phyloP scores from a whole-genome alignment of 371 early-diverging fungal species.

The Zychaea mexicana region DNA sequence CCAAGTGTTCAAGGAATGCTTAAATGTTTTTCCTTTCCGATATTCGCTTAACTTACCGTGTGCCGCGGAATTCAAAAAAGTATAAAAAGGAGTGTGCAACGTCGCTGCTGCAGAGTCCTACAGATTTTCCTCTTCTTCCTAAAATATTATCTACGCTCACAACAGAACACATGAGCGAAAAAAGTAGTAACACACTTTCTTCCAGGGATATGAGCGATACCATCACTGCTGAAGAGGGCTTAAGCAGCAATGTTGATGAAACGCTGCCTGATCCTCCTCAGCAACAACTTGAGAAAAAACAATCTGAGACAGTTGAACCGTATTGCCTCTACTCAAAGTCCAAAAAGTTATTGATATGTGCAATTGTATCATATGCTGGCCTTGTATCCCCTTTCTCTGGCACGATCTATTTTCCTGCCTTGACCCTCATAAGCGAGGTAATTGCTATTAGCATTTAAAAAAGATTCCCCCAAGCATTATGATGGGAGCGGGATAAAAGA shows the following conservation, averaged over 20 bases:
- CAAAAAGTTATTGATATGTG: slow-evolving; percentile 9
- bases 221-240: background rate
- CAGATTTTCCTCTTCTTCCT: background rate
- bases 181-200: background rate
- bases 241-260: background rate
- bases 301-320: background rate
- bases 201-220: background rate
- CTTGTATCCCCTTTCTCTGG: slow-evolving; percentile 26
- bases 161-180: background rate
- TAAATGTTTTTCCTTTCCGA: no score
- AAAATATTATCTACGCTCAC: background rate
- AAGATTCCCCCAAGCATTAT: background rate
- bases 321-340: slow-evolving; percentile 13
- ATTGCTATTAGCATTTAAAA: background rate
- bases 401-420: slow-evolving; percentile 30
- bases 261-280: background rate
- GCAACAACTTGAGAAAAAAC: background rate
- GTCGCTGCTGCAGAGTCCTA: background rate
- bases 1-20: no score
- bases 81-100: no score
- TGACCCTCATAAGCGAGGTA: slow-evolving; percentile 24
- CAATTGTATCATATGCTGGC: slow-evolving; percentile 24
- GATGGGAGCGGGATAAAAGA: background rate
- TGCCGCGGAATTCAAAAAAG: no score
- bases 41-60: no score